phyloP scores from a whole-genome alignment of 495 filamentous ascomycete species.

The Massariosphaeria phaeospora region DNA sequence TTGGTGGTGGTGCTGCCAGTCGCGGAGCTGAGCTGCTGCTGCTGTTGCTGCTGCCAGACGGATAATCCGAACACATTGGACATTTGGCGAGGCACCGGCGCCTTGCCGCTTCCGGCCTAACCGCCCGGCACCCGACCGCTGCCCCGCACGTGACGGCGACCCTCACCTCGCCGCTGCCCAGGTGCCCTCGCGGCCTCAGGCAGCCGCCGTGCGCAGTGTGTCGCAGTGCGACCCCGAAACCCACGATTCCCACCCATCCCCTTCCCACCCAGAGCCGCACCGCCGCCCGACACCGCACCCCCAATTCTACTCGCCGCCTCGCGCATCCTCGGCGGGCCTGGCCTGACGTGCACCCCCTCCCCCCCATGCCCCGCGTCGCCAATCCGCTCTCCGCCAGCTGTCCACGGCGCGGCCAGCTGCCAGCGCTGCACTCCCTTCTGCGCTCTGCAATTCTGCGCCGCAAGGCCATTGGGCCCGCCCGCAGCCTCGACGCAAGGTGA shows the following conservation, averaged over 20 bases:
- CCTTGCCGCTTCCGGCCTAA: no score
- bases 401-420: conserved; percentile 17
- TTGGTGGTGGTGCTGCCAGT: no score
- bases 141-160: no score
- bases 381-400: conserved; percentile 22
- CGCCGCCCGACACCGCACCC: neutral
- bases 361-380: conserved; percentile 21
- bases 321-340: neutral
- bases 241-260: neutral
- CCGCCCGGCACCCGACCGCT: no score
- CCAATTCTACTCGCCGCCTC: neutral
- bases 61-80: no score
- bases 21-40: no score
- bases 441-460: conserved; percentile 24
- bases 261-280: neutral
- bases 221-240: neutral
- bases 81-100: no score
- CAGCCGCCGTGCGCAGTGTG: neutral
- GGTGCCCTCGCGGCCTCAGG: conserved; percentile 3
- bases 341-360: conserved; percentile 11
- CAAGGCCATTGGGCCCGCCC: conserved; percentile 25
- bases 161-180: neutral
- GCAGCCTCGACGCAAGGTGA: conserved; percentile 30
- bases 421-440: conserved; percentile 12
- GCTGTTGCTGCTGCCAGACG: no score